Conservation (phyloP, 139 green algal species). For the Pycnococcus provasolii region DNA sequence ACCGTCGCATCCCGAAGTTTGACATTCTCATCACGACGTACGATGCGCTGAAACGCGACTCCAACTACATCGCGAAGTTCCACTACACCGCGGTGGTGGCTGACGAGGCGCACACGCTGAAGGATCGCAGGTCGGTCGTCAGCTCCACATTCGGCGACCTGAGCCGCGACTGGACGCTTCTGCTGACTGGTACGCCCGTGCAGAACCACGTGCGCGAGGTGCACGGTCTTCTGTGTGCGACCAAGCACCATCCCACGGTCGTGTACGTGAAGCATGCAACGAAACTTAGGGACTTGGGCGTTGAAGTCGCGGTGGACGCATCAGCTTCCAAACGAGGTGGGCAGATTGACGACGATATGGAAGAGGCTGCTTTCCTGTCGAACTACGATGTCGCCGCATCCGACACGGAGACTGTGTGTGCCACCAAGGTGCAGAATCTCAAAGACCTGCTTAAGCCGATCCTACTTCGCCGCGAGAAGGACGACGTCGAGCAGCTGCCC, state of each 20-base stretch:
- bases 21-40: slow-evolving; percentile 15
- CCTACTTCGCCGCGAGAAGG: slow-evolving; percentile 91
- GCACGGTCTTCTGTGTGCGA: slow-evolving; percentile 34
- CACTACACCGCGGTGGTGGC: slow-evolving; percentile 39
- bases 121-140: slow-evolving; percentile 47
- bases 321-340: no score
- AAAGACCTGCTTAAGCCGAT: slow-evolving; percentile 62
- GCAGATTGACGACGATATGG: no score
- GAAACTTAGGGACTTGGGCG: no score
- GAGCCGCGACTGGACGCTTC: slow-evolving; percentile 53
- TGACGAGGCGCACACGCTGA: slow-evolving; percentile 70
- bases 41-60: no score
- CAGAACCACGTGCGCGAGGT: slow-evolving; percentile 92
- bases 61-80: slow-evolving; percentile 31
- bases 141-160: slow-evolving; percentile 41
- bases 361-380: no score
- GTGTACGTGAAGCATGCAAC: no score
- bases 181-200: slow-evolving; percentile 85
- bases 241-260: no score
- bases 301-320: no score
- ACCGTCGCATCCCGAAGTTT: no score
- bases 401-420: no score
- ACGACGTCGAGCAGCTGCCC: slow-evolving; percentile 89
- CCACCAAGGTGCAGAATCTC: slow-evolving; percentile 40
- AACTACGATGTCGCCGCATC: no score